phyloP scores from a whole-genome alignment of 768 basidiomycete genomes.

The Lactifluus piperatus region DNA sequence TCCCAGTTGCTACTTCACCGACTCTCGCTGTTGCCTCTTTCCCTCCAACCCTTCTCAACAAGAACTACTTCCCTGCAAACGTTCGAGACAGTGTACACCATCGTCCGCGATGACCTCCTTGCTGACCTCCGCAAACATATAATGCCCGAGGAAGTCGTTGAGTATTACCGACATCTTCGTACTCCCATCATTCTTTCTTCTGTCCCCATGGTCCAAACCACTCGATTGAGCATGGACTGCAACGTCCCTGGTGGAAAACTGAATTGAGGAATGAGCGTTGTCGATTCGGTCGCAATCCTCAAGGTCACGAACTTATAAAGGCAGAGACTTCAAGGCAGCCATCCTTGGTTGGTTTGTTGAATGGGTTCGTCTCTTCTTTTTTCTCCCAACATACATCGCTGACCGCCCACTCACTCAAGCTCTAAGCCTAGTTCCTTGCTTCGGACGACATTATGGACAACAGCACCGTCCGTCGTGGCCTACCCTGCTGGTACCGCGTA shows the following conservation, averaged over 20 bases:
- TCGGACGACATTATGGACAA: constrained; percentile 97
- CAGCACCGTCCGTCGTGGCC: constrained; percentile 86
- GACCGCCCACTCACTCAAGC: constrained; percentile 37
- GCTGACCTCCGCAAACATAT: constrained; percentile 54
- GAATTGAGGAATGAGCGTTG: constrained; percentile 93
- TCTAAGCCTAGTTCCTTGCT: constrained; percentile 97
- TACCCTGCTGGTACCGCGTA: constrained; percentile 89
- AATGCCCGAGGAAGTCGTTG: constrained; percentile 77
- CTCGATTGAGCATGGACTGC: constrained; percentile 68
- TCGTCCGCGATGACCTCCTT: constrained; percentile 70
- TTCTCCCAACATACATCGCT: background rate
- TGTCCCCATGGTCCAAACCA: background rate
- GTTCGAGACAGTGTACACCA: constrained; percentile 61
- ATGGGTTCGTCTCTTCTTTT: constrained; percentile 51
- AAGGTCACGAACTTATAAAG: constrained; percentile 55
- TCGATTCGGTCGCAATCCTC: constrained; percentile 84
- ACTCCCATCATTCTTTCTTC: background rate
- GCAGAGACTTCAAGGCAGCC: constrained; percentile 82
- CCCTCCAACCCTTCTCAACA: too few species aligned
- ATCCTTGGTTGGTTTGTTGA: constrained; percentile 95
- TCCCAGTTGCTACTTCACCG: too few species aligned
- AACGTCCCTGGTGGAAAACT: constrained; percentile 96
- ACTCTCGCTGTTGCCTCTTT: too few species aligned
- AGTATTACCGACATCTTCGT: constrained; percentile 77
- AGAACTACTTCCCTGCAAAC: constrained; percentile 34